These are phyloP conservation scores for Colletotrichum phormii DNA, from an alignment of 2,329 filamentous ascomycete genomes.

Conservation along the genomic window DNA sequence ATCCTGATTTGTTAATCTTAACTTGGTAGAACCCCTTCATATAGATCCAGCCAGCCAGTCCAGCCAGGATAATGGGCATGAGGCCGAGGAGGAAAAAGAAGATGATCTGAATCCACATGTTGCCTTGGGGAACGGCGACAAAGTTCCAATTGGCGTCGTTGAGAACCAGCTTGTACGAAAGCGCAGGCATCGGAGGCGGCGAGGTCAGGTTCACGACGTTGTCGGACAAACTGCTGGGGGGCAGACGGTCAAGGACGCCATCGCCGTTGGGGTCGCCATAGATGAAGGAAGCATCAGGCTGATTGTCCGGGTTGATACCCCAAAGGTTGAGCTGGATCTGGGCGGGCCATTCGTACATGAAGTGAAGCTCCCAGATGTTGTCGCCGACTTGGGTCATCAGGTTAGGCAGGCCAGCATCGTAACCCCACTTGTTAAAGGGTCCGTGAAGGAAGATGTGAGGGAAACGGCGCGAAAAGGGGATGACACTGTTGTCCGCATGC, in stretches of 20 bases:
- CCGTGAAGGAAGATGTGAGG: slow-evolving; percentile 74
- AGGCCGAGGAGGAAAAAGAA: slow-evolving; percentile 65
- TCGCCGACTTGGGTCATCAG: slow-evolving; percentile 51
- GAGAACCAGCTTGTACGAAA: slow-evolving; percentile 65
- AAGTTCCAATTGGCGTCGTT: slow-evolving; percentile 67
- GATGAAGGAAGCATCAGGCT: slow-evolving; percentile 69
- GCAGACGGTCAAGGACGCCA: slow-evolving; percentile 70
- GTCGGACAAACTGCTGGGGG: slow-evolving; percentile 66
- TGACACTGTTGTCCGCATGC: slow-evolving; percentile 61
- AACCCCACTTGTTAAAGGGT: slow-evolving; percentile 72
- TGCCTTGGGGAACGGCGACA: slow-evolving; percentile 63
- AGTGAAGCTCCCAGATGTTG: slow-evolving; percentile 67
- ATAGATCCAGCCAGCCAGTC: slow-evolving; percentile 64
- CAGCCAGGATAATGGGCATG: slow-evolving; percentile 62
- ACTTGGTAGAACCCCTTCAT: slow-evolving; percentile 63
- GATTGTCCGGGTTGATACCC: slow-evolving; percentile 73
- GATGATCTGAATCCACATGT: slow-evolving; percentile 61
- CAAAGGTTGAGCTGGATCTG: slow-evolving; percentile 73
- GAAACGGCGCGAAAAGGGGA: slow-evolving; percentile 58
- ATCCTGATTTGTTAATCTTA: slow-evolving; percentile 64
- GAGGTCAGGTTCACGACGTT: slow-evolving; percentile 70
- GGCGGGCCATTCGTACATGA: slow-evolving; percentile 73
- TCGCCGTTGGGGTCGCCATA: slow-evolving; percentile 74
- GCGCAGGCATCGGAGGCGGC: slow-evolving; percentile 61
- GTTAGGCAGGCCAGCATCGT: slow-evolving; percentile 61